A percentile compares a stretch with the other conserved stretches of the same genome.
Conservation (phyloP, 1,284 basidiomycete species). For the Schizophyllum commune region DNA sequence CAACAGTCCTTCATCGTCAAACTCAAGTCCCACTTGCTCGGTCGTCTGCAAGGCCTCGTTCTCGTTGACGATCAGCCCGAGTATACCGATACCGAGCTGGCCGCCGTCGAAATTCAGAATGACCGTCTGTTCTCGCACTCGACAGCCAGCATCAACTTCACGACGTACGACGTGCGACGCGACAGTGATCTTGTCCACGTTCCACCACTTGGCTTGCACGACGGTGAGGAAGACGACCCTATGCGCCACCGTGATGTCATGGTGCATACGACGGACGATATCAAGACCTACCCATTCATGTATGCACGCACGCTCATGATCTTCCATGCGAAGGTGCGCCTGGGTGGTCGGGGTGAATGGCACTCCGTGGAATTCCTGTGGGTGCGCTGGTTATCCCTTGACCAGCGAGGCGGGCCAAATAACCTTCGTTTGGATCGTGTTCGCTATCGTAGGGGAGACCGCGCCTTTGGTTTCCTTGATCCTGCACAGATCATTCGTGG, state of each 20-base stretch:
- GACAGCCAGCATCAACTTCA: conserved; percentile 19
- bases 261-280: conserved; percentile 12
- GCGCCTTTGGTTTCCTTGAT: conserved; percentile 34
- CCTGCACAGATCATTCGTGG: conserved; percentile 26
- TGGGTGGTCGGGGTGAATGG: neutral
- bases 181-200: conserved; percentile 19
- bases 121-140: conserved; percentile 12
- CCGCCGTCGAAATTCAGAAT: conserved; percentile 6
- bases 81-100: conserved; percentile 11
- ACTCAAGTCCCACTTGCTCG: conserved; percentile 13
- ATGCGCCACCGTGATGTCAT: conserved; percentile 19
- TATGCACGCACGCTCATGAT: conserved; percentile 18
- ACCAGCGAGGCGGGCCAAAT: conserved; percentile 11
- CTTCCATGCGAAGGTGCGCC: conserved; percentile 12
- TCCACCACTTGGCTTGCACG: neutral
- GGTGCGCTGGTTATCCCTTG: conserved; percentile 25
- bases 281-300: conserved; percentile 12
- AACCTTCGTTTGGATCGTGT: conserved; percentile 21
- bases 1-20: conserved; percentile 10
- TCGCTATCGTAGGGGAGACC: conserved; percentile 20
- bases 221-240: conserved; percentile 10
- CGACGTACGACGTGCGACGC: conserved; percentile 24
- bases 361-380: conserved; percentile 24
- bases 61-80: conserved; percentile 11
- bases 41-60: conserved; percentile 5